Conservation (phyloP, 306 rosid species). For the Begonia masoniana region DNA sequence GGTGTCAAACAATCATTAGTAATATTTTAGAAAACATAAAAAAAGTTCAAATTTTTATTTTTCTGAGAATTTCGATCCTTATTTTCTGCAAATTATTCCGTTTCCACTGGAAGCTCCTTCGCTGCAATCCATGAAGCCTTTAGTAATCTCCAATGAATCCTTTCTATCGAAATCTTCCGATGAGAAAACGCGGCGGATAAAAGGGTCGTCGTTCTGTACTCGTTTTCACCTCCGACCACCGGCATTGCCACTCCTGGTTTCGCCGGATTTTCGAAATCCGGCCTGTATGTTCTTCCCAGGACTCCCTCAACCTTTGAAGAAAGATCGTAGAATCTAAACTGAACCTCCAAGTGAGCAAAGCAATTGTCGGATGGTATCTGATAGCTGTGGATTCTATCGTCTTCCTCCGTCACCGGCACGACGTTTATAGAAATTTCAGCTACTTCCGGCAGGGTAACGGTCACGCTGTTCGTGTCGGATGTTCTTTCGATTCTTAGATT, state of each 20-base stretch:
- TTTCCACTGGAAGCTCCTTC: slow-evolving; percentile 40
- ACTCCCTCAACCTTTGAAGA: slow-evolving; percentile 71
- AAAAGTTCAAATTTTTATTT: no score
- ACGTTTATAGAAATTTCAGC: slow-evolving; percentile 53
- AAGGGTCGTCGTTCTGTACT: slow-evolving; percentile 61
- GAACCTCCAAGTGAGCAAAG: slow-evolving; percentile 75
- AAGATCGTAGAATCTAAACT: slow-evolving; percentile 56
- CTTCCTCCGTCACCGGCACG: slow-evolving; percentile 74
- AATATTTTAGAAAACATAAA: no score
- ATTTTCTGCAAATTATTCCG: slow-evolving; percentile 73
- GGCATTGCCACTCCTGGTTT: slow-evolving; percentile 80
- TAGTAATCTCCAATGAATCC: slow-evolving; percentile 11
- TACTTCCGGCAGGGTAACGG: slow-evolving; percentile 26
- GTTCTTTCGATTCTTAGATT: slow-evolving; percentile 47
- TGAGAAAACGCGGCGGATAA: slow-evolving; percentile 45
- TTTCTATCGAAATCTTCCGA: slow-evolving; percentile 10
- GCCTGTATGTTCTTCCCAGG: slow-evolving; percentile 76
- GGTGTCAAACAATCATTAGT: not conserved
- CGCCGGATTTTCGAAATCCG: slow-evolving; percentile 57
- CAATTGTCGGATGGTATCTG: slow-evolving; percentile 57
- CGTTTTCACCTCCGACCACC: slow-evolving; percentile 66
- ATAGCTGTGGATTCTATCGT: slow-evolving; percentile 61
- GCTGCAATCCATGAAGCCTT: slow-evolving; percentile 43
- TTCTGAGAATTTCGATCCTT: not conserved
- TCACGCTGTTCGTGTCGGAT: slow-evolving; percentile 44